Conservation (phyloP, 2,329 filamentous ascomycete species). For the Herpotrichia juniperi region DNA sequence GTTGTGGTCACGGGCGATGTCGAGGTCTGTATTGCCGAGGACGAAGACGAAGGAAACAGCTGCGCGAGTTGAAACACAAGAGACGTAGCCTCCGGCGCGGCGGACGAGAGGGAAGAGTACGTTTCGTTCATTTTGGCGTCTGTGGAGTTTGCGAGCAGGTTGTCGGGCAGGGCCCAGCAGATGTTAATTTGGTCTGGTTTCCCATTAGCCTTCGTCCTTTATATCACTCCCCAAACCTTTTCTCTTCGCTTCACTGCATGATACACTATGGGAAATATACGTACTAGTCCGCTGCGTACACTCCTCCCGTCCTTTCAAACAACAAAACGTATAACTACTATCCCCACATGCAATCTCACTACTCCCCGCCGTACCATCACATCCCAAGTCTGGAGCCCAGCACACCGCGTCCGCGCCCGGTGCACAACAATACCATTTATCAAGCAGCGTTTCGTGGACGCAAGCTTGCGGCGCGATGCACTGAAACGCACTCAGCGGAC, state of each 20-base stretch:
- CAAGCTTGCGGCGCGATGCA: constrained; percentile 23
- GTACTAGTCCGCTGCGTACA: constrained; percentile 19
- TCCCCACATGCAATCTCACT: constrained; percentile 14
- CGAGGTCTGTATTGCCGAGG: constrained; percentile 2
- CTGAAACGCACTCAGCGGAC: constrained; percentile 10
- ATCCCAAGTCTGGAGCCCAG: constrained; percentile 13
- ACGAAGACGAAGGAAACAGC: constrained; percentile 10
- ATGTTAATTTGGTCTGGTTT: constrained; percentile 29
- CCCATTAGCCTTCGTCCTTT: neutral
- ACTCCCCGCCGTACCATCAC: constrained; percentile 9
- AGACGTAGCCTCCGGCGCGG: constrained; percentile 14
- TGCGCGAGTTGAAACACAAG: constrained; percentile 13
- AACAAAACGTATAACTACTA: constrained; percentile 21
- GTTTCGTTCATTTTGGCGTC: constrained; percentile 20
- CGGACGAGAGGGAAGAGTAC: constrained; percentile 23
- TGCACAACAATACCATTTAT: constrained; percentile 28
- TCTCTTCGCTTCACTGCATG: neutral
- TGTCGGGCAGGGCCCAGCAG: constrained; percentile 25
- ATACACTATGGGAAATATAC: neutral
- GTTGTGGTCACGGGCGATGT: neutral
- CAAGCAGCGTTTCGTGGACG: constrained; percentile 15
- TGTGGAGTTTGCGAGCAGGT: constrained; percentile 18
- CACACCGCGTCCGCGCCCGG: constrained; percentile 19
- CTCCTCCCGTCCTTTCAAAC: constrained; percentile 18
- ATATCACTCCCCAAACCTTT: neutral